Evolutionary conservation across 306 rosid species (phyloP).

Genomic region (Biancaea sappan): DNA sequence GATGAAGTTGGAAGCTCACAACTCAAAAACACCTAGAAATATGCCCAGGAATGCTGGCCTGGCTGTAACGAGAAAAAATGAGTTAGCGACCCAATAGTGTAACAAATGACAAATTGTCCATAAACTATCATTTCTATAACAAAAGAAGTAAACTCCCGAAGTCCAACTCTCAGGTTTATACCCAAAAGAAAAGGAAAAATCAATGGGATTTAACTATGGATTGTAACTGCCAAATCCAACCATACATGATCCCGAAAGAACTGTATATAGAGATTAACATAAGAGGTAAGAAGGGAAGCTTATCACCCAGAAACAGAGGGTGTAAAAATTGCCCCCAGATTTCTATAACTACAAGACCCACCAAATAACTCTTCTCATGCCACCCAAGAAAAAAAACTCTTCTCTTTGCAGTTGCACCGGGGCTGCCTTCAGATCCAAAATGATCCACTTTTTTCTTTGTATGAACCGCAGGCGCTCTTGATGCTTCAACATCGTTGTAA

Average conservation of each 20-base stretch:
- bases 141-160: neutral
- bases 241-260: constrained; percentile 74
- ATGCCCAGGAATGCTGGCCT: too few relatives aligned
- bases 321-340: constrained; percentile 83
- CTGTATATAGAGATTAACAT: constrained; percentile 77
- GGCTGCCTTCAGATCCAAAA: constrained; percentile 27
- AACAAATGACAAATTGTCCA: neutral
- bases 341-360: constrained; percentile 73
- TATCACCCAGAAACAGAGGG: constrained; percentile 65
- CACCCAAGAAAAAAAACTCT: constrained; percentile 51
- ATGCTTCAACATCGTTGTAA: constrained; percentile 34
- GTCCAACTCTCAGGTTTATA: too few relatives aligned
- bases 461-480: constrained; percentile 16
- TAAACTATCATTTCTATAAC: neutral
- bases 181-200: neutral
- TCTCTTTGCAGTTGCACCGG: constrained; percentile 20
- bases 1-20: too few relatives aligned
- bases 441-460: constrained; percentile 35
- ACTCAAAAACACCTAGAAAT: too few relatives aligned
- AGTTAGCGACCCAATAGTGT: neutral
- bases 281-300: constrained; percentile 77
- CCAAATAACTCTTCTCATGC: constrained; percentile 56
- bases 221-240: constrained; percentile 87
- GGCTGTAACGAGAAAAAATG: neutral
- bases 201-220: constrained; percentile 47